These are phyloP conservation scores for Mycena albidolilacea DNA, from an alignment of 768 basidiomycete genomes.

Conservation along the genomic window DNA sequence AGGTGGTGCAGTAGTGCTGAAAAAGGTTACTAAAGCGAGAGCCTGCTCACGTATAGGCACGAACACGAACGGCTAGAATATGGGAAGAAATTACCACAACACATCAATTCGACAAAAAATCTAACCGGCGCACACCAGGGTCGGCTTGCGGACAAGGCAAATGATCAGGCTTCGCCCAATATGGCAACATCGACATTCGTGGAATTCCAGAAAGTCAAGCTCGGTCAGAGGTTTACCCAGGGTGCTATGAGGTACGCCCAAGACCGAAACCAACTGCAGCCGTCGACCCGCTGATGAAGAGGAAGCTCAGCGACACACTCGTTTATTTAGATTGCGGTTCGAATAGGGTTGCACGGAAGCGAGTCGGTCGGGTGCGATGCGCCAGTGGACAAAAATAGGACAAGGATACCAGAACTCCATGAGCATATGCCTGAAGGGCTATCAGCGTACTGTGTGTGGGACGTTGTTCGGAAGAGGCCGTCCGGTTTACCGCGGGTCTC, in stretches of 20 bases:
- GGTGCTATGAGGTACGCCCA: background rate
- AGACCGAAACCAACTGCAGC: background rate
- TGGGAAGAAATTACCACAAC: background rate
- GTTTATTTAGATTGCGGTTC: background rate
- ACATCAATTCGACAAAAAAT: background rate
- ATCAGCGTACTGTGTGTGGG: constrained; percentile 11
- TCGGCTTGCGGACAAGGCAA: background rate
- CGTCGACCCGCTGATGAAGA: background rate
- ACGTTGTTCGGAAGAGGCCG: background rate
- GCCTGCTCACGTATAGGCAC: background rate
- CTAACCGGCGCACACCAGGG: background rate
- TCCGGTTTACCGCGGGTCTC: background rate
- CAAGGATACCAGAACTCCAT: constrained; percentile 2
- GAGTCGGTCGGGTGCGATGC: background rate
- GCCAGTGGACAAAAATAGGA: constrained; percentile 11
- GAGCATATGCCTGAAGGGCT: constrained; percentile 9
- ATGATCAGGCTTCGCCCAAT: background rate
- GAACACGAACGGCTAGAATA: background rate
- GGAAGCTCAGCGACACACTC: background rate
- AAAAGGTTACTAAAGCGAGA: background rate
- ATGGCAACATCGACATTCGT: background rate
- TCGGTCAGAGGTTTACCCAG: background rate
- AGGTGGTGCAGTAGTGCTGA: background rate
- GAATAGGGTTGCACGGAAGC: background rate
- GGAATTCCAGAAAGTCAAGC: background rate